Evolutionary conservation across 768 basidiomycete species (phyloP), one percentile per base, ranked within the genome.

Genomic region (Dendrothele bispora): DNA sequence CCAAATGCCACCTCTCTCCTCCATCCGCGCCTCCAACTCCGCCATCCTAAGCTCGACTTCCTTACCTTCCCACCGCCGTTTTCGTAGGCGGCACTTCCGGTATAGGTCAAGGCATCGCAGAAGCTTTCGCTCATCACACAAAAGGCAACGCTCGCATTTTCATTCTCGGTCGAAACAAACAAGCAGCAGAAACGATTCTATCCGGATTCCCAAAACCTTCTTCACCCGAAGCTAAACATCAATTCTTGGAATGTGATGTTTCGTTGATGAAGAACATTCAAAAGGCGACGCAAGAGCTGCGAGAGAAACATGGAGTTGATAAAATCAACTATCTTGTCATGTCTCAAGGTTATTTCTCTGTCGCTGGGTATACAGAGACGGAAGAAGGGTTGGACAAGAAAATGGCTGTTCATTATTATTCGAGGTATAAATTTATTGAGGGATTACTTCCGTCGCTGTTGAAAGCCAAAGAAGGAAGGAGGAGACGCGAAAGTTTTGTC

Each of bases 401-500:
- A 49, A 50, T 71, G 21, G 69, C 65, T 10, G 38, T 72, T 21
- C 62, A 68, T 35, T 71, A 72, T 47, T 74, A 74, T 50, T 56
- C 68, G 26, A 55, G 71, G n/a, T 71, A 64, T 65, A 64, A 62
- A 47, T 71, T 72, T 56, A 61, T 62, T 25, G 42, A 66, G 40
- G 70, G 68, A 30, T 56, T 74, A 7, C 35, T 69, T 25, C 71
- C 71, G 2, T 46, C 64, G 2, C 55, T 74, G 22, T 49, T 50
- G 30, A 65, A 60, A 35, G 70, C 71, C 7, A 39, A 61, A 50
- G 44, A 65, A 20, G 58, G 28, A 58, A 10, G 65, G 64, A 14
- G 68, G 73, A 51, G 68, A 69, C 32, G 72, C 68, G 15, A 65
- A 67, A 46, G 69, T 64, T 18, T 54, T 69, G 54, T 63, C 67